Conservation (phyloP, 345 rosid species). For the Gossypium turneri region DNA sequence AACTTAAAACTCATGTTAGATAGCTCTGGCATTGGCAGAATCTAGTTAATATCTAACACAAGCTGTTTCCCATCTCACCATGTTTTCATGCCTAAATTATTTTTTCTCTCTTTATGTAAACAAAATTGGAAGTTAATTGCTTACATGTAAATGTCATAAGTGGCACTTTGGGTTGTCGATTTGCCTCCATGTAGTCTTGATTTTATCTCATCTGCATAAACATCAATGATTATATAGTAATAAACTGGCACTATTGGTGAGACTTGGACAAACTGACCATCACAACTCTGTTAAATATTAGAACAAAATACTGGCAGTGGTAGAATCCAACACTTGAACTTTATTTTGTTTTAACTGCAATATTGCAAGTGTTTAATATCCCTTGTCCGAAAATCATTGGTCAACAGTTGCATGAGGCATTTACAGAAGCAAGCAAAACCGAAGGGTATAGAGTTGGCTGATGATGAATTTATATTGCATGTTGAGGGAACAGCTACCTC, state of each 20-base stretch:
- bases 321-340: background rate
- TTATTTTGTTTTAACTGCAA: background rate
- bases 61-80: too few species aligned
- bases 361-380: background rate
- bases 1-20: background rate
- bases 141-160: background rate
- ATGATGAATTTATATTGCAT: constrained; percentile 82
- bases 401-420: constrained; percentile 61
- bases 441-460: constrained; percentile 64
- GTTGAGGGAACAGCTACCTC: constrained; percentile 82
- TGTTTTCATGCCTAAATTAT: too few species aligned
- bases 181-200: background rate
- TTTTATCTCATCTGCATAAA: background rate
- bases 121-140: too few species aligned
- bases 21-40: background rate
- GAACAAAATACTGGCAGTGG: background rate
- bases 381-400: background rate
- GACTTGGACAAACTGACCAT: background rate
- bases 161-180: background rate
- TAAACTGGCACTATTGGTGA: background rate
- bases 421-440: constrained; percentile 70
- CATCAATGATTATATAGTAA: background rate
- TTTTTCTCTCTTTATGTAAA: too few species aligned
- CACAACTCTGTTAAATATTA: background rate
- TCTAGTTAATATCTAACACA: background rate